A percentile compares a stretch with the other conserved stretches of the same genome.
These are phyloP conservation scores for Claviceps sp. DNA, from an alignment of 2,329 filamentous ascomycete species.

Conservation along the genomic window DNA sequence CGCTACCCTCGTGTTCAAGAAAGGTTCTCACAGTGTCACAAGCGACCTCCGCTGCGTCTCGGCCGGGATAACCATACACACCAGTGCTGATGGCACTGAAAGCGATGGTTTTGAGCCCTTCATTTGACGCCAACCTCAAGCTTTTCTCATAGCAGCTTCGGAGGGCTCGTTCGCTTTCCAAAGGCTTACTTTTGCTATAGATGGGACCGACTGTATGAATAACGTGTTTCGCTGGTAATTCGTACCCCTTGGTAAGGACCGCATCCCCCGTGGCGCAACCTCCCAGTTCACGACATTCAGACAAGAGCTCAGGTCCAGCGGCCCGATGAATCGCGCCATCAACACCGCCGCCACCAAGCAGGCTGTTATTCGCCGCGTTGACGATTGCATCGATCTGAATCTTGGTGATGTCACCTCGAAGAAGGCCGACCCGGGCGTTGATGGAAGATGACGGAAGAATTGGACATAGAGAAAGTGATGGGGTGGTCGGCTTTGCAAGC, in stretches of 20 bases:
- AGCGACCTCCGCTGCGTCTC: conserved; percentile 59
- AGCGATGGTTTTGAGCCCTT: conserved; percentile 57
- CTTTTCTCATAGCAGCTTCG: conserved; percentile 55
- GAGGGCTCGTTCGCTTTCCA: conserved; percentile 35
- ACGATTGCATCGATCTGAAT: conserved; percentile 73
- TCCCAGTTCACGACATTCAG: conserved; percentile 57
- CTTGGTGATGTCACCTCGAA: conserved; percentile 69
- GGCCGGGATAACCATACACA: conserved; percentile 73
- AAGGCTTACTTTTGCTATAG: conserved; percentile 33
- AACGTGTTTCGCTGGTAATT: conserved; percentile 62
- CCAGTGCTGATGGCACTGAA: conserved; percentile 83
- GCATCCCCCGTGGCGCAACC: conserved; percentile 68
- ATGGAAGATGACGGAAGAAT: conserved; percentile 33
- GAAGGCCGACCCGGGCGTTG: conserved; percentile 59
- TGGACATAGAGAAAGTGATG: conserved; percentile 7
- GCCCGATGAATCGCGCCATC: conserved; percentile 77
- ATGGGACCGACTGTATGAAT: conserved; percentile 88
- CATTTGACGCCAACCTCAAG: conserved; percentile 56
- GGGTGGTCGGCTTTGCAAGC: conserved; percentile 21
- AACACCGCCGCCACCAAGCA: conserved; percentile 83
- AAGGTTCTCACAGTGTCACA: conserved; percentile 44
- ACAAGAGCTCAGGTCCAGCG: conserved; percentile 54
- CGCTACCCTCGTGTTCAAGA: conserved; percentile 31
- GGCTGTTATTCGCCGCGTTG: conserved; percentile 72
- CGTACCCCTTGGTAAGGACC: conserved; percentile 69